A percentile compares a stretch with the other conserved stretches of the same genome.
Conservation (phyloP, 73 alveolate genomes). For the Tetrahymena borealis region DNA sequence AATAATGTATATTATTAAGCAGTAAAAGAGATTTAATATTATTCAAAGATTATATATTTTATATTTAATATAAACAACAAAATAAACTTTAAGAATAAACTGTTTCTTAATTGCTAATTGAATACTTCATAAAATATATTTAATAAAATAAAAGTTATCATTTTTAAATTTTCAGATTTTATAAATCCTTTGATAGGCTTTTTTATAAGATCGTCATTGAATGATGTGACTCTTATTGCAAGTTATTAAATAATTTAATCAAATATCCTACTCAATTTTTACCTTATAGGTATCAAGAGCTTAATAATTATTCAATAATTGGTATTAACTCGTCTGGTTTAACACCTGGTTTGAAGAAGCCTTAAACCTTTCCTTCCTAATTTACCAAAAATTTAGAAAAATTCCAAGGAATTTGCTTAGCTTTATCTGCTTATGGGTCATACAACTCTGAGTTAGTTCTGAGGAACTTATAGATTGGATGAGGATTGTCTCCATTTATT, state of each 20-base stretch:
- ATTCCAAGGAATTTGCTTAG: constrained; percentile 76
- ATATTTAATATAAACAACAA: no score
- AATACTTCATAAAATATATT: no score
- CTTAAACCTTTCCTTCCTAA: constrained; percentile 45
- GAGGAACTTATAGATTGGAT: constrained; percentile 52
- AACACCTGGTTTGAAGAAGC: constrained; percentile 49
- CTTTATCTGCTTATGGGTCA: constrained; percentile 34
- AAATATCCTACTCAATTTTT: background rate
- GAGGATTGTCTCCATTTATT: constrained; percentile 65
- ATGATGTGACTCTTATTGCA: background rate
- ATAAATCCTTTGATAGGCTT: background rate
- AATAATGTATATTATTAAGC: no score
- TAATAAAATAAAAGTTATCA: no score
- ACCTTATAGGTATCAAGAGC: background rate
- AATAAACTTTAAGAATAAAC: no score
- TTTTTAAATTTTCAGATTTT: no score
- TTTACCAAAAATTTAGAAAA: constrained; percentile 63
- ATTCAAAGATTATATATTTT: no score
- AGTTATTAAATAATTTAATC: no score
- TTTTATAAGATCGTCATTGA: background rate
- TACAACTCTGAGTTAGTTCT: constrained; percentile 52
- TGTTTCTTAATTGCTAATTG: no score
- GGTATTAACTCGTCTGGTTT: constrained; percentile 26
- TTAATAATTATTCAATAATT: constrained; percentile 27
- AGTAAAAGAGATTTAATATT: no score